These are phyloP conservation scores for Cystobasidium onofrii DNA, from an alignment of 768 basidiomycete species.

Conservation along the genomic window DNA sequence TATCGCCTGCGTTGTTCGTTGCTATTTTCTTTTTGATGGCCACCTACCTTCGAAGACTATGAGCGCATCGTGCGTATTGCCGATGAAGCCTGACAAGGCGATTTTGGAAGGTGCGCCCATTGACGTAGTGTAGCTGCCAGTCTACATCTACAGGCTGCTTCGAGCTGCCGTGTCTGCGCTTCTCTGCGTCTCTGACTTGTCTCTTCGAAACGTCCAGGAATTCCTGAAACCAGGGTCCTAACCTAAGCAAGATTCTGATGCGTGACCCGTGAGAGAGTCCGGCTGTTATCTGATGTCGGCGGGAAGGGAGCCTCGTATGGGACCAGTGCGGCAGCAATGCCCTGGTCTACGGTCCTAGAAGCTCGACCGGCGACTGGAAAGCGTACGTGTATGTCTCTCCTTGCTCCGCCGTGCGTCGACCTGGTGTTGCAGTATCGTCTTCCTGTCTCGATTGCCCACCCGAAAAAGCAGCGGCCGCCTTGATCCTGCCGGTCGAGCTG, in stretches of 20 bases:
- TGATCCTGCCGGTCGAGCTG: too few species aligned
- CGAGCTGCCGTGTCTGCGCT: background rate
- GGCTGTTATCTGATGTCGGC: background rate
- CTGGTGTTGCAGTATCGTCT: too few species aligned
- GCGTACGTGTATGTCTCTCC: too few species aligned
- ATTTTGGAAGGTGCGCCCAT: background rate
- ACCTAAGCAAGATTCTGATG: background rate
- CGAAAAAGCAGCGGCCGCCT: background rate
- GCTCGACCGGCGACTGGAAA: background rate
- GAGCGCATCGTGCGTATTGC: slow-evolving; percentile 26
- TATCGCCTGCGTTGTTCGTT: too few species aligned
- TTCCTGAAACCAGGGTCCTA: background rate
- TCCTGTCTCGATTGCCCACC: too few species aligned
- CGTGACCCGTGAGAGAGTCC: background rate
- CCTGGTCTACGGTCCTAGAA: too few species aligned
- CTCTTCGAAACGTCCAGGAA: background rate
- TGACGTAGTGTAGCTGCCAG: background rate
- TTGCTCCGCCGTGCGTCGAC: too few species aligned
- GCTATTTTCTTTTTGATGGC: background rate
- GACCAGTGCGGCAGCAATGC: too few species aligned
- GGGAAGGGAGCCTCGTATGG: too few species aligned
- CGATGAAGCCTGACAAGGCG: slow-evolving; percentile 17
- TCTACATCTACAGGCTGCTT: background rate
- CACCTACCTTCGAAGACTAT: slow-evolving; percentile 24
- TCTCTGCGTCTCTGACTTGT: background rate